A percentile compares a stretch with the other conserved stretches of the same genome.
Conservation (phyloP, 768 basidiomycete genomes). For the Mycena filopes region DNA sequence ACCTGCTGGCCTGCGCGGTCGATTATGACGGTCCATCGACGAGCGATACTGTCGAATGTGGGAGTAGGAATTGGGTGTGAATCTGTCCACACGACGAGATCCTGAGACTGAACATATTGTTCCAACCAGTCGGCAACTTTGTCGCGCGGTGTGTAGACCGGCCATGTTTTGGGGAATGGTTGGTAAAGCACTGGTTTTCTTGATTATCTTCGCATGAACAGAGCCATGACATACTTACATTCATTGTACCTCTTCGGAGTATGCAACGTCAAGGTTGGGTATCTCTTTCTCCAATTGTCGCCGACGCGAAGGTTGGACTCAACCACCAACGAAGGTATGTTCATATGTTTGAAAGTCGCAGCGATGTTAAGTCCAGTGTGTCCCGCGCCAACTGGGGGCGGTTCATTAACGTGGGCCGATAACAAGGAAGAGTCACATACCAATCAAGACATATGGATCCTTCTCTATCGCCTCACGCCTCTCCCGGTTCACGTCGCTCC, state of each 20-base stretch:
- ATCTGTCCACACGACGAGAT: constrained; percentile 54
- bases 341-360: constrained; percentile 53
- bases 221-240: constrained; percentile 10
- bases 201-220: not conserved
- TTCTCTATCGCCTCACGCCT: constrained; percentile 30
- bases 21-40: constrained; percentile 48
- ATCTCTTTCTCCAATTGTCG: constrained; percentile 55
- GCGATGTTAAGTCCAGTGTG: constrained; percentile 54
- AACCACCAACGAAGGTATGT: constrained; percentile 49
- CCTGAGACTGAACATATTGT: constrained; percentile 50
- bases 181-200: constrained; percentile 49
- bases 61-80: constrained; percentile 43
- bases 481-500: constrained; percentile 30
- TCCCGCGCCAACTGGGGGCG: constrained; percentile 49
- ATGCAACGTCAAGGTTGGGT: constrained; percentile 54
- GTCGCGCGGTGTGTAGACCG: constrained; percentile 51
- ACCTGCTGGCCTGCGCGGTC: constrained; percentile 39
- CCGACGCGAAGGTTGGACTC: constrained; percentile 48
- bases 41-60: constrained; percentile 40
- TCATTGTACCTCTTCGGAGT: constrained; percentile 43
- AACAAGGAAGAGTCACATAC: constrained; percentile 11
- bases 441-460: constrained; percentile 34
- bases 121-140: constrained; percentile 58
- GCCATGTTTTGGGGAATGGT: constrained; percentile 51
- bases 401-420: not conserved